Evolutionary conservation across 306 rosid genomes (phyloP).

Genomic region (Rosa persica): DNA sequence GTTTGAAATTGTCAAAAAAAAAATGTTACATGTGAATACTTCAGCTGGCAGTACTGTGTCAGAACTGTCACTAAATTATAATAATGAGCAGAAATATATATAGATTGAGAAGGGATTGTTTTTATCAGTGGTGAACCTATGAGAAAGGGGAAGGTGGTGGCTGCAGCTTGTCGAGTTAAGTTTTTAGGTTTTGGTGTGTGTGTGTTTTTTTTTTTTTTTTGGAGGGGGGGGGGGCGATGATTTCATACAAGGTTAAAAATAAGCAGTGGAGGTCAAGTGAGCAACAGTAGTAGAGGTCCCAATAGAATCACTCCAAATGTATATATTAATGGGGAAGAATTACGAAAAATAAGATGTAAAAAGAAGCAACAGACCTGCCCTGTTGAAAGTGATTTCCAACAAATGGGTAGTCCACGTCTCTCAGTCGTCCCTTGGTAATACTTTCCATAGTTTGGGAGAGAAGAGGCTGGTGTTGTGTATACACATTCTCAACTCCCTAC

Average conservation of each 20-base stretch:
- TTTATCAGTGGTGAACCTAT: neutral
- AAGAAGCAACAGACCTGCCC: conserved; percentile 70
- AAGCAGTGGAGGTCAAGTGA: neutral
- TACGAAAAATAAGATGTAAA: neutral
- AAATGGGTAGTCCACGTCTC: conserved; percentile 87
- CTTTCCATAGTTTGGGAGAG: conserved; percentile 89
- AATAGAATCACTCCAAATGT: neutral
- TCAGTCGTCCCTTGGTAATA: conserved; percentile 85
- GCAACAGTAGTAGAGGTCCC: neutral
- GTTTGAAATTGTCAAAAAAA: neutral
- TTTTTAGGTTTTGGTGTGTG: neutral
- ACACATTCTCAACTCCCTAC: conserved; percentile 90
- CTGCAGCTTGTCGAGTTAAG: neutral
- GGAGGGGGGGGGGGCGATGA: neutral
- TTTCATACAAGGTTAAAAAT: neutral
- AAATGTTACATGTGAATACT: neutral
- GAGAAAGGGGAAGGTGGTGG: neutral
- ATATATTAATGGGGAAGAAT: neutral
- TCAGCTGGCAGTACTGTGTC: neutral
- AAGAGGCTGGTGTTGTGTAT: conserved; percentile 94
- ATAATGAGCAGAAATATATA: too few species aligned
- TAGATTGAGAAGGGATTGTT: neutral
- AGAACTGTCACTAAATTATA: neutral
- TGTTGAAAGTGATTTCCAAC: conserved; percentile 94
- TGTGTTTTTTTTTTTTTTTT: neutral